phyloP scores from a whole-genome alignment of 2,329 filamentous ascomycete species.

The Monosporascus sp. region DNA sequence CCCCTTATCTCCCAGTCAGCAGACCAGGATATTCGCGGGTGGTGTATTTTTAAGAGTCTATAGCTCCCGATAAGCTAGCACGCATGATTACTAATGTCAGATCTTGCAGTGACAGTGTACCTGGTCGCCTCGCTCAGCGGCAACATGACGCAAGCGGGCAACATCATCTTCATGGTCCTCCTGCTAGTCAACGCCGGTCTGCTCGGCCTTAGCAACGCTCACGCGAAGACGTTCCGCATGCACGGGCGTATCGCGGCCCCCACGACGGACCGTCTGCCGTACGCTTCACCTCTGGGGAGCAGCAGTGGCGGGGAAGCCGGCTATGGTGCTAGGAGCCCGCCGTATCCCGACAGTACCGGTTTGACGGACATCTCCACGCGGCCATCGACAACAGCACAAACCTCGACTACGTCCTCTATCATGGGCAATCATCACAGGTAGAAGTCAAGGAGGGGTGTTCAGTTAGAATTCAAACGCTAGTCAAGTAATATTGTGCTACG shows the following conservation, averaged over 20 bases:
- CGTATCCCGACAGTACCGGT: slow-evolving; percentile 2
- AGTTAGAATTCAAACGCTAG: neutral
- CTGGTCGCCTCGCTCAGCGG: slow-evolving; percentile 48
- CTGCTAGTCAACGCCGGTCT: slow-evolving; percentile 47
- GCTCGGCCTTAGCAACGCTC: slow-evolving; percentile 48
- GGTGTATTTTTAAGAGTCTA: too few species aligned
- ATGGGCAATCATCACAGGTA: neutral
- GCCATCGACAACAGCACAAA: neutral
- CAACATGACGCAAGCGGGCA: slow-evolving; percentile 48
- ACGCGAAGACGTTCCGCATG: slow-evolving; percentile 42
- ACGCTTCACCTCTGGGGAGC: neutral
- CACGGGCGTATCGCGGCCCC: slow-evolving; percentile 41
- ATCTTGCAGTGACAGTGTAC: slow-evolving; percentile 43
- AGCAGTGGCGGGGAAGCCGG: neutral
- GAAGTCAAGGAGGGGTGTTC: too few species aligned
- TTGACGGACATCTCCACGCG: neutral
- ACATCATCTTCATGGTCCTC: slow-evolving; percentile 44
- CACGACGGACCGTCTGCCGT: slow-evolving; percentile 20
- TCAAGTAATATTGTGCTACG: too few species aligned
- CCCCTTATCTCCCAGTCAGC: too few species aligned
- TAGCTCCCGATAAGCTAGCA: too few species aligned
- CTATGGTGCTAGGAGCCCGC: neutral
- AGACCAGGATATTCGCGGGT: too few species aligned
- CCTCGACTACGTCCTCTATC: neutral
- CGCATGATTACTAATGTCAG: too few species aligned